Conservation (phyloP, 306 rosid genomes). For the Ziziphus jujuba region DNA sequence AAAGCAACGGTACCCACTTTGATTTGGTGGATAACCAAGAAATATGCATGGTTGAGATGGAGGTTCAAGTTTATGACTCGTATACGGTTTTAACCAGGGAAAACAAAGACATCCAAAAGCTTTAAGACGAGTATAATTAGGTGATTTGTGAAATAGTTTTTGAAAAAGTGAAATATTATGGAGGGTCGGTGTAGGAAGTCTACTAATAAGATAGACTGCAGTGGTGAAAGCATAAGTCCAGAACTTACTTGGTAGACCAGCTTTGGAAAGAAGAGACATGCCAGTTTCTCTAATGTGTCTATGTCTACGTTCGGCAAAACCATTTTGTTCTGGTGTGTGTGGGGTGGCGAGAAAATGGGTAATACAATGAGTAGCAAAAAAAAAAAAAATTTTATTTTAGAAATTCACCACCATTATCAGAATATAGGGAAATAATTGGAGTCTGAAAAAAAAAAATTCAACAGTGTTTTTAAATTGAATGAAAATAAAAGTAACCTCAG, state of each 20-base stretch:
- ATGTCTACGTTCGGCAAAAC: not conserved
- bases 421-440: not conserved
- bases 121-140: not conserved
- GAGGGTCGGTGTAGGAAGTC: not conserved
- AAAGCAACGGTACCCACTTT: not conserved
- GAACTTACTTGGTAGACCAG: too few relatives aligned
- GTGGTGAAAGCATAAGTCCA: too few relatives aligned
- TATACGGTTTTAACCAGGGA: not conserved
- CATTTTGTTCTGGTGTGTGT: conserved; percentile 2
- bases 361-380: not conserved
- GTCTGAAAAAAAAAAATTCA: not conserved
- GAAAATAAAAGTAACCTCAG: not conserved
- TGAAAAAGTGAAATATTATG: not conserved
- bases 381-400: not conserved
- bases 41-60: not conserved
- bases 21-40: not conserved
- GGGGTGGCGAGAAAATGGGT: not conserved
- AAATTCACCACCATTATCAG: not conserved
- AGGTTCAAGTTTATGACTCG: not conserved
- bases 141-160: not conserved
- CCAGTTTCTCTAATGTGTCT: not conserved
- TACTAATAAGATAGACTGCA: not conserved
- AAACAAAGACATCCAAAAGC: too few relatives aligned
- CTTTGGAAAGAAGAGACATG: not conserved
- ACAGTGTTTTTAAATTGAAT: not conserved